Base-by-base conservation (phyloP, 371 early-diverging fungal species). In the Mucor indicus region DNA sequence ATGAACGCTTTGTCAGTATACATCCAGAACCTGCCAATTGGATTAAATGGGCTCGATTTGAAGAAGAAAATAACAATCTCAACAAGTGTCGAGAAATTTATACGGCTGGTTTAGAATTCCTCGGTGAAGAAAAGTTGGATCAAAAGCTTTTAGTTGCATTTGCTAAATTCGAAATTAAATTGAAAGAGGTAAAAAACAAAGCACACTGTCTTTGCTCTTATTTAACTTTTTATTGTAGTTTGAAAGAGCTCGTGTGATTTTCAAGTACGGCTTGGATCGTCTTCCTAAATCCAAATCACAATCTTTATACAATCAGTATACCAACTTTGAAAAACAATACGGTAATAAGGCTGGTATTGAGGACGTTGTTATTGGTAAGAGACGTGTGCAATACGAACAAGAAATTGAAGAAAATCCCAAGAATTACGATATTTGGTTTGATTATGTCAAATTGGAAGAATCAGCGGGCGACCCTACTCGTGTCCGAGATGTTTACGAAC, bases 401-500 rank as follows among this genome's bases (percentile, higher is more conserved):
- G 89, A 89, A 43, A 64, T 97, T 22, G 77, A 78, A 44, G 61
- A 61, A 3, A 92, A 89, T 48, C 83, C 93, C 10, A 81, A 85
- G 29, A 93, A 97, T 62, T 97, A 96, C 60, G 96, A 97, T 48
- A 75, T 84, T 12, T 98, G 98, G 98, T 90, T 98, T 45, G 97
- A 96, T 61, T 95, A 93, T 62, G 82, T 84, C 7, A 79, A 87
- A 42, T 69, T 97, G 7, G 98, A 96, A 55, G 96, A 96, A 59
- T 72, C 81, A 0, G 72, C 84, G 0, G 91, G 90, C 7, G 86
- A 91, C 35, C 58, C 73, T 5, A 84, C 77, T 1, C 83, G 86
- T 25, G 83, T 90, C 11, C 79, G 96, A n/a, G 94, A 96, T 38
- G 83, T 95, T 1, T 98, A 96, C 53, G 96, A 96, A 73, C 85